Conservation (phyloP, 2,329 filamentous ascomycete species). For the Biscogniauxia sp. region DNA sequence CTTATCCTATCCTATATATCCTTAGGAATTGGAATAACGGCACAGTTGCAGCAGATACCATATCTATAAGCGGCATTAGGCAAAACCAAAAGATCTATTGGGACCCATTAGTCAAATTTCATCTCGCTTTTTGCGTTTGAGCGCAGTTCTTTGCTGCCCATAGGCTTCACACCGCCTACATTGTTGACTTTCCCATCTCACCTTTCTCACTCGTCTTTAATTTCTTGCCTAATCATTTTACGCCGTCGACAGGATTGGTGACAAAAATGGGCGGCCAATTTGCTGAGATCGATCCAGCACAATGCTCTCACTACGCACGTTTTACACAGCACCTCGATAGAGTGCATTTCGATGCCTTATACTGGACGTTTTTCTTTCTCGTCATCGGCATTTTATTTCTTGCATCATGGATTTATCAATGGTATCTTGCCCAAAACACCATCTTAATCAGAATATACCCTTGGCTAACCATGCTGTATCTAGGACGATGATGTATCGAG, state of each 20-base stretch:
- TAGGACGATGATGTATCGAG: slow-evolving; percentile 38
- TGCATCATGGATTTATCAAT: slow-evolving; percentile 37
- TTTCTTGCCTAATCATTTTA: not conserved
- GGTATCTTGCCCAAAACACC: slow-evolving; percentile 20
- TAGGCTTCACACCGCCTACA: not conserved
- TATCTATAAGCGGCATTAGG: not conserved
- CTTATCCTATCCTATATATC: not conserved
- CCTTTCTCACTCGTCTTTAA: not conserved
- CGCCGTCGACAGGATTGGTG: not conserved
- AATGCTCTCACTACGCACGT: slow-evolving; percentile 40
- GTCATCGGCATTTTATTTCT: slow-evolving; percentile 39
- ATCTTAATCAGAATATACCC: not conserved
- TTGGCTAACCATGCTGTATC: not conserved
- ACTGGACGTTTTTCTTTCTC: slow-evolving; percentile 39
- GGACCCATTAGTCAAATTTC: not conserved
- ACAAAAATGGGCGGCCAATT: slow-evolving; percentile 37
- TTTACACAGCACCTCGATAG: slow-evolving; percentile 37
- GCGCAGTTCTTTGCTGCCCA: not conserved
- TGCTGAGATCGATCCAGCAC: slow-evolving; percentile 27
- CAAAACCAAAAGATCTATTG: not conserved
- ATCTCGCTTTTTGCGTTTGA: not conserved
- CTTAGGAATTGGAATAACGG: not conserved
- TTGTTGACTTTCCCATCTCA: not conserved
- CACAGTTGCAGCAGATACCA: not conserved
- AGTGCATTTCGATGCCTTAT: slow-evolving; percentile 37